Evolutionary conservation across 2,329 filamentous ascomycete species (phyloP).

Genomic region (Phialocephala subalpina): DNA sequence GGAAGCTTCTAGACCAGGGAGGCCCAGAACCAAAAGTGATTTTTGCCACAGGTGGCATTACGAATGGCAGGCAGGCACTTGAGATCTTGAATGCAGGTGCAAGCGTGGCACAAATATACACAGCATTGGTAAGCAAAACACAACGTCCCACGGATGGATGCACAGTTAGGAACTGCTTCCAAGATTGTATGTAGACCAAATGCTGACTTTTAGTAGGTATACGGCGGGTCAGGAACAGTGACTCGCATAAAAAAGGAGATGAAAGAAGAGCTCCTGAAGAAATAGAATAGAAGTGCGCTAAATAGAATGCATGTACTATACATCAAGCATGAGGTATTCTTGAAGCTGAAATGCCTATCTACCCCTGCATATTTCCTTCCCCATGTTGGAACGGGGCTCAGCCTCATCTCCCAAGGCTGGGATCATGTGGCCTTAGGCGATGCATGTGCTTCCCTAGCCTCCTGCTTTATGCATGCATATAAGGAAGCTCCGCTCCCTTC

Average conservation of each 20-base stretch:
- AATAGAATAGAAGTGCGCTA: slow-evolving; percentile 19
- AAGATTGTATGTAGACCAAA: not conserved
- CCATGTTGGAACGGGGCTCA: too few species aligned
- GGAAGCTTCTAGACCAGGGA: slow-evolving; percentile 67
- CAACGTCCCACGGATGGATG: not conserved
- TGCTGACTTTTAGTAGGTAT: slow-evolving; percentile 47
- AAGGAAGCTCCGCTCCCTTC: too few species aligned
- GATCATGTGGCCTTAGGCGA: too few species aligned
- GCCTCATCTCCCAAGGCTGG: too few species aligned
- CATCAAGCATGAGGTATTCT: too few species aligned
- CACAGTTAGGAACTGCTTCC: not conserved
- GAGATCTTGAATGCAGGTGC: slow-evolving; percentile 88
- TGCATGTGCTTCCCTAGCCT: too few species aligned
- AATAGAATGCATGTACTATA: not conserved
- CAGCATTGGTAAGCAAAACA: slow-evolving; percentile 57
- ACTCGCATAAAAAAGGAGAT: slow-evolving; percentile 72
- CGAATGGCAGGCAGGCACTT: slow-evolving; percentile 83
- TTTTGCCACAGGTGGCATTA: slow-evolving; percentile 94
- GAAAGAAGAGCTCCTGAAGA: slow-evolving; percentile 56
- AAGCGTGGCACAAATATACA: slow-evolving; percentile 92
- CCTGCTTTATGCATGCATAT: too few species aligned
- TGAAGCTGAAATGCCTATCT: too few species aligned
- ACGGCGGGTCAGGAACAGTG: slow-evolving; percentile 69
- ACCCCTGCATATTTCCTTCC: too few species aligned
- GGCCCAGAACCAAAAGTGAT: slow-evolving; percentile 71